Percentiles rank a stretch among this genome's conserved stretches.
Conservation (phyloP, 208 protist genomes). For the Vickermania spadyakhi region DNA sequence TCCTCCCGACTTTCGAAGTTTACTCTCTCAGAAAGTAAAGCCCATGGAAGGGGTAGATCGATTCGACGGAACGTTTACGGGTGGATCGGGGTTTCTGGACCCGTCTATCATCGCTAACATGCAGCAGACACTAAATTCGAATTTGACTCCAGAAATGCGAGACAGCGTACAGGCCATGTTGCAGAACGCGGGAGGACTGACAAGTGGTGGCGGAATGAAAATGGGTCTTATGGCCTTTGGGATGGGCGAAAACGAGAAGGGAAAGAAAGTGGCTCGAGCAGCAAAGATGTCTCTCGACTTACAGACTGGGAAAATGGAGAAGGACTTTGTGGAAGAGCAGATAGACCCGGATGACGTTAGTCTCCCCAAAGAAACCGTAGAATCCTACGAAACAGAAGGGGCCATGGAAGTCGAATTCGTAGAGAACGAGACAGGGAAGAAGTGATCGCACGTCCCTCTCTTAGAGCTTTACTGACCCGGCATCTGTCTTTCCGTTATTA, state of each 20-base stretch:
- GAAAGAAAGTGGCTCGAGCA: slow-evolving; percentile 80
- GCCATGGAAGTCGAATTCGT: slow-evolving; percentile 84
- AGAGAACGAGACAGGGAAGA: slow-evolving; percentile 17
- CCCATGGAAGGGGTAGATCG: slow-evolving; percentile 15
- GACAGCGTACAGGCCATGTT: slow-evolving; percentile 79
- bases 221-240: slow-evolving; percentile 90
- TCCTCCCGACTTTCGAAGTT: not conserved
- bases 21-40: not conserved
- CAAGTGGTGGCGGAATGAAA: slow-evolving; percentile 30
- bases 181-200: slow-evolving; percentile 12
- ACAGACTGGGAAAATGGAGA: slow-evolving; percentile 68
- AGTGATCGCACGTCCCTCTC: too few species aligned
- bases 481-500: too few species aligned
- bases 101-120: slow-evolving; percentile 39
- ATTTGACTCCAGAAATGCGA: slow-evolving; percentile 75
- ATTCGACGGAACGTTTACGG: slow-evolving; percentile 69
- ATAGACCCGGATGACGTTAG: slow-evolving; percentile 78
- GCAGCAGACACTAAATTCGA: slow-evolving; percentile 50
- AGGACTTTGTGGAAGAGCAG: slow-evolving; percentile 84
- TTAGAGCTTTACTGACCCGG: too few species aligned
- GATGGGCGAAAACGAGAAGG: slow-evolving; percentile 81
- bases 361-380: slow-evolving; percentile 73
- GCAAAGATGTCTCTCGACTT: slow-evolving; percentile 70
- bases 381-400: slow-evolving; percentile 57
- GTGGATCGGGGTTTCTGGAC: slow-evolving; percentile 51